phyloP scores from a whole-genome alignment of 2,329 filamentous ascomycete genomes.

The Hypoxylon sp. region DNA sequence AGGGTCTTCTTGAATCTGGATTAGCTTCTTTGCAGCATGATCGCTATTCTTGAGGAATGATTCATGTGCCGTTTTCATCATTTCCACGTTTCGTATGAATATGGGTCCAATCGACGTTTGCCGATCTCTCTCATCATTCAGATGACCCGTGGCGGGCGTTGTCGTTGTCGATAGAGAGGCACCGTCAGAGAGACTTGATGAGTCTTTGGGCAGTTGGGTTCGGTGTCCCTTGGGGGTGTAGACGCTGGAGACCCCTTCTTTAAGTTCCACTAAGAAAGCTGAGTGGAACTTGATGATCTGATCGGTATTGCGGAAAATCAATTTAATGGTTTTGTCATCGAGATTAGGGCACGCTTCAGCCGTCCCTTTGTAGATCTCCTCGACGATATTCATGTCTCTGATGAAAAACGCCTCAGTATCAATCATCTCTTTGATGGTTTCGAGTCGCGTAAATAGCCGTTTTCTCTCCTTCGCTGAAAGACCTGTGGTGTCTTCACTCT shows the following conservation, averaged over 20 bases:
- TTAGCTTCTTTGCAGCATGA: conserved; percentile 69
- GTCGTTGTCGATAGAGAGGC: conserved; percentile 45
- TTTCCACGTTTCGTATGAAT: conserved; percentile 68
- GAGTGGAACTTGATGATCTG: conserved; percentile 91
- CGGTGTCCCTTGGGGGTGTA: conserved; percentile 73
- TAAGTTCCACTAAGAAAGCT: conserved; percentile 81
- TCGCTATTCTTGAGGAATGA: conserved; percentile 73
- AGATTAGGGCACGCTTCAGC: conserved; percentile 84
- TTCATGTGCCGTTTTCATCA: conserved; percentile 71
- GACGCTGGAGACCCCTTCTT: conserved; percentile 80
- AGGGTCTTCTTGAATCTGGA: conserved; percentile 71
- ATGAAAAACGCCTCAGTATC: conserved; percentile 94
- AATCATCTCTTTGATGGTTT: conserved; percentile 90
- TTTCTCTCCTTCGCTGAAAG: conserved; percentile 69
- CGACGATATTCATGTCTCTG: conserved; percentile 95
- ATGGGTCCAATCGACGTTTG: conserved; percentile 64
- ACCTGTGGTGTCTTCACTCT: conserved; percentile 48
- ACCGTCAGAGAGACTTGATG: conserved; percentile 56
- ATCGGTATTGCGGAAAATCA: conserved; percentile 92
- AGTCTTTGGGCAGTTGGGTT: conserved; percentile 55
- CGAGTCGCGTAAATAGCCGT: conserved; percentile 81
- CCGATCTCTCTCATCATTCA: conserved; percentile 65
- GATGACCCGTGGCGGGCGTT: conserved; percentile 55
- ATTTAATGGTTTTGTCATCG: conserved; percentile 84
- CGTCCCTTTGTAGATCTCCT: conserved; percentile 97